Base-by-base conservation (phyloP, 75 land plant genomes). In the Sequoia sempervirens region DNA sequence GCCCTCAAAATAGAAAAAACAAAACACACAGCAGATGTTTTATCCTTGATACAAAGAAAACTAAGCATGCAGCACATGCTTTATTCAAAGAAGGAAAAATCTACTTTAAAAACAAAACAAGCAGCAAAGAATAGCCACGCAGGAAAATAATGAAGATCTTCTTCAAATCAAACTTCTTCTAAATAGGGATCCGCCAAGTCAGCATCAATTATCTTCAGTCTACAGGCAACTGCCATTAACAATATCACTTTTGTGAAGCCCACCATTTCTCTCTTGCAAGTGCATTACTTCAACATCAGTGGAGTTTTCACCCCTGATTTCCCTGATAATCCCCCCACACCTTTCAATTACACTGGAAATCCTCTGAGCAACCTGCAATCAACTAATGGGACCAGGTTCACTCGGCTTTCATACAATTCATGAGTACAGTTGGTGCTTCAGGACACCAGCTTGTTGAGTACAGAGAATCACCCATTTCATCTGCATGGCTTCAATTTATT, bases 401-500 rank as follows among this genome's bases (percentile, higher is more conserved):
- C 88, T 46, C 75, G 82, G 70, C 41, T 96, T 64, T 83, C 91
- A 15, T 96, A 86, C 88, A 91, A 94, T 61, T 87, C 98, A 40
- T 93, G 86, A 26, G 92, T 96, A 61, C 91, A 96, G 85, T 80
- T 95, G 82, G 91, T 95, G 41, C 84, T 95, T 34, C 96, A 95
- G 75, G 95, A 90, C 82, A 95, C 96, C 5, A 92, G 89, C 81
- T 81, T 92, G 7, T 86, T 93, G 36, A 87, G 86, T 17, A 89
- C 88, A 7, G 97, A 95, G 82, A 91, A 87, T 3, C 97, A 95
- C 82, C 97, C 97, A 1, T 86, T 95, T 82, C 97, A 95, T 86
- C 97, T 95, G 26, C 97, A 95, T 89, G 97, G 97, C 58, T 91
- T 85, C 84, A 95, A 92, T 81, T 95, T 92, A 88, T 92, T 89